Evolutionary conservation across 306 rosid species (phyloP).

Genomic region (Medicago truncatula): DNA sequence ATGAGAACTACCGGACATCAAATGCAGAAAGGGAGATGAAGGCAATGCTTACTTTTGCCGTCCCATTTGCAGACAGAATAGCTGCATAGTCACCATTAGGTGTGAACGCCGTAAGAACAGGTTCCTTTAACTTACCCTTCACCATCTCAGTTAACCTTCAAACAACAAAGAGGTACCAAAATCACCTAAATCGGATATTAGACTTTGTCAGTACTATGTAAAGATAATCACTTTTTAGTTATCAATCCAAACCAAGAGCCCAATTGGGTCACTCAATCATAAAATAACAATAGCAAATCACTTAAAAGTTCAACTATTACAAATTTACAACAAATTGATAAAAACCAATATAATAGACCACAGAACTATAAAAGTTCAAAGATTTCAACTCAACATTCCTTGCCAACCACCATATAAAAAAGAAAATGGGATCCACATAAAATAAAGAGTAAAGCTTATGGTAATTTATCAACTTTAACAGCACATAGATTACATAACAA

Average conservation of each 20-base stretch:
- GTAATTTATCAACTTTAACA: too few relatives aligned
- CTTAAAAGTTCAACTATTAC: background rate
- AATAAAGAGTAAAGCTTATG: too few relatives aligned
- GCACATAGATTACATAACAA: too few relatives aligned
- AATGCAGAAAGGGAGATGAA: background rate
- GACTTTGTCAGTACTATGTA: background rate
- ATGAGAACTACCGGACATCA: conserved; percentile 22
- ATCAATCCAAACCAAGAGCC: background rate
- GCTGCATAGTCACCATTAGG: conserved; percentile 46
- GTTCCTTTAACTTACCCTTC: conserved; percentile 47
- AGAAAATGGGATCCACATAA: too few relatives aligned
- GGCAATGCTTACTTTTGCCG: conserved; percentile 42
- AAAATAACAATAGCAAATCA: background rate
- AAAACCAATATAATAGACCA: background rate
- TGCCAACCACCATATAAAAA: too few relatives aligned
- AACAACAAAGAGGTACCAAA: conserved; percentile 3
- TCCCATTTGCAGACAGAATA: conserved; percentile 43
- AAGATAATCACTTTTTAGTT: conserved; percentile 3
- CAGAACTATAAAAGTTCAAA: background rate
- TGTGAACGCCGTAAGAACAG: conserved; percentile 50
- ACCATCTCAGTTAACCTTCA: conserved; percentile 42
- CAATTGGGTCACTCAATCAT: background rate
- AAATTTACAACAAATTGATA: background rate
- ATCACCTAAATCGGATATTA: conserved; percentile 21
- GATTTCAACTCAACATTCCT: too few relatives aligned